Evolutionary conservation across 164 flowering plant species (phyloP), one percentile per base, ranked within the genome.

Genomic region (Magnolia kwangsiensis): DNA sequence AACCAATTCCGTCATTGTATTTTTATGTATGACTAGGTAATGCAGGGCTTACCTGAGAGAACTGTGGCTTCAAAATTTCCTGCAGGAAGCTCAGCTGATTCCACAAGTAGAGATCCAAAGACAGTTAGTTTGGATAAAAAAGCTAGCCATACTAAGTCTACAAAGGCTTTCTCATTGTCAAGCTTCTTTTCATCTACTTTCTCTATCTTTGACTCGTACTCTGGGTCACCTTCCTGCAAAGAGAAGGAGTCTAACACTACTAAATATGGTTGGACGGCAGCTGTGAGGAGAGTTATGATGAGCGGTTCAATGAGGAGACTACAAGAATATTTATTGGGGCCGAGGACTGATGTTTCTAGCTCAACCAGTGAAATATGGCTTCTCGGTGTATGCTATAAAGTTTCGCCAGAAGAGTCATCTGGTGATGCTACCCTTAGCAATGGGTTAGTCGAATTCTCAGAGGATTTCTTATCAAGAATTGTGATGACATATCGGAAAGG

Each of bases 401-500:
- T 88, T 72, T 82, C 87, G 14, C 79, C 79, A 1, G 90, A 86
- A 58, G 91, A 84, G n/a, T 81, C 90, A 1, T 75, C 78, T 29
- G 80, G 78, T 3, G 83, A 84, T 72, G 74, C 79, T 50, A 79
- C 50, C 76, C 63, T 31, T 72, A 68, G 74, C 50, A 84, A 78
- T 79, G 92, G 87, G n/a, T 79, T 88, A 58, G 83, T 81, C 78
- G 92, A 87, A 66, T 95, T 93, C 74, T 85, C 79, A 69, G 83
- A 84, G 63, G 98, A 95, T 83, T 92, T 95, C 79, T 91, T 93
- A 9, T 95, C 98, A 63, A 82, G 91, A 80, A 84, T 95, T 58
- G 78, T 89, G 83, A 87, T 93, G 76, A 93, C 97, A 51, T 95
- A 95, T 81, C 91, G 98, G 23, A 93, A 90, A 93, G 98, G 98